These are phyloP conservation scores for Geotrichum cucujoidarum DNA, from an alignment of 1,139 yeast species.

Conservation along the genomic window DNA sequence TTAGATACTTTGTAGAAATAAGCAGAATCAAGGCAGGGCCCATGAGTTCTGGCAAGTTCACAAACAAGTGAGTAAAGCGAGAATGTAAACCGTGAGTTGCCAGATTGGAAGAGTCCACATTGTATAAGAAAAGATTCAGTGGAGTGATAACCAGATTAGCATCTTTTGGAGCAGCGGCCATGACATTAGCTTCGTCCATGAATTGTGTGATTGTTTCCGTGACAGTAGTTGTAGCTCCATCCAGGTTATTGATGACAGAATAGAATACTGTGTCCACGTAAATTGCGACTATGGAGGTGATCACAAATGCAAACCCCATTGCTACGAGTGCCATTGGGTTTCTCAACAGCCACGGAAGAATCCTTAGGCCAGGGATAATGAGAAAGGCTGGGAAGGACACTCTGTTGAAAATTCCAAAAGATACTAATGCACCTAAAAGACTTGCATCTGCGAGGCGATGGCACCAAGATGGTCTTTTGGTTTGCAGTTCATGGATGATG, in stretches of 20 bases:
- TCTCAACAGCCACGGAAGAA: conserved; percentile 28
- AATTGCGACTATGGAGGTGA: conserved; percentile 43
- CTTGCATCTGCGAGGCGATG: conserved; percentile 35
- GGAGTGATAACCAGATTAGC: conserved; percentile 57
- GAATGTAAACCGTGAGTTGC: conserved; percentile 81
- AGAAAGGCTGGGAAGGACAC: conserved; percentile 78
- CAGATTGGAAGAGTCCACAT: conserved; percentile 54
- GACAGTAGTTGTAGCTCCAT: not conserved
- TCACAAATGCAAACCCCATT: conserved; percentile 25
- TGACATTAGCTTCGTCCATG: conserved; percentile 3
- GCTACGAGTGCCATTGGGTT: conserved; percentile 31
- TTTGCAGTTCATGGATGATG: conserved; percentile 36
- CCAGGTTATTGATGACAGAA: conserved; percentile 23
- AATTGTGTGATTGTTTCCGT: conserved; percentile 7
- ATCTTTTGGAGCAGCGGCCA: conserved; percentile 13
- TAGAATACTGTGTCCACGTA: conserved; percentile 48
- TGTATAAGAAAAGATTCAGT: conserved; percentile 68
- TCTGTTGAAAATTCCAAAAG: conserved; percentile 76
- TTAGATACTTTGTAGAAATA: conserved; percentile 27
- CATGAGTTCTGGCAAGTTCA: conserved; percentile 71
- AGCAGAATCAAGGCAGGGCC: conserved; percentile 66
- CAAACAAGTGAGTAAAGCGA: conserved; percentile 61
- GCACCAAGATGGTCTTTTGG: conserved; percentile 25
- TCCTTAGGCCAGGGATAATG: conserved; percentile 46
- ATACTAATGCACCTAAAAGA: conserved; percentile 49